phyloP scores from a whole-genome alignment of 1,284 basidiomycete genomes.

The Ganoderma lingzhi region DNA sequence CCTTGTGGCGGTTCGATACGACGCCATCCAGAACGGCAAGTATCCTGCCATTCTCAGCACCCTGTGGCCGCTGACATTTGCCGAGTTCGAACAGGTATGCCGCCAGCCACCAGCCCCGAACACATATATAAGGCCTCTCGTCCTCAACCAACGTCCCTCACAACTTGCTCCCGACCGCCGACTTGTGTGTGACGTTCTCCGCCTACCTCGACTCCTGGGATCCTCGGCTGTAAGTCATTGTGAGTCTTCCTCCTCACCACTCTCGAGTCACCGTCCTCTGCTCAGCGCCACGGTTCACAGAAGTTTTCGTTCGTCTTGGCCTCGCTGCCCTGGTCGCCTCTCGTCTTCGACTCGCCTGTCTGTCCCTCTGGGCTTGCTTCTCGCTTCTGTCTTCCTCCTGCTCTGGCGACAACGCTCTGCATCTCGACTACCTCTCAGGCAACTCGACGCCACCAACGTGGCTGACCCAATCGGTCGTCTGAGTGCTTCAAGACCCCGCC shows the following conservation, averaged over 20 bases:
- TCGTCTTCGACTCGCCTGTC: background rate
- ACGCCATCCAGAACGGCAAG: background rate
- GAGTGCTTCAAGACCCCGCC: background rate
- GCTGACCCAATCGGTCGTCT: slow-evolving; percentile 1
- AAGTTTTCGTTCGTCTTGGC: slow-evolving; percentile 4
- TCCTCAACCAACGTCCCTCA: background rate
- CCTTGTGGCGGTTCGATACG: background rate
- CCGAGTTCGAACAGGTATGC: background rate
- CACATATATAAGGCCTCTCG: background rate
- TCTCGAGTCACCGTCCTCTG: background rate
- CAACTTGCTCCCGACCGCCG: background rate
- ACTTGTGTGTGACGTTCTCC: no score
- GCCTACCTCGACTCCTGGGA: background rate
- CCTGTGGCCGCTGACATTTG: background rate
- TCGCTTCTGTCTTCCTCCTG: background rate
- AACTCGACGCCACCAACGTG: slow-evolving; percentile 8
- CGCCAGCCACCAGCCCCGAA: background rate
- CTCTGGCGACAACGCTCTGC: background rate
- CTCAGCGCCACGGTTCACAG: background rate
- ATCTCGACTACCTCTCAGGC: background rate
- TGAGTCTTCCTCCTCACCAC: background rate
- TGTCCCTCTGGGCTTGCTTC: background rate
- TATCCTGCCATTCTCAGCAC: background rate
- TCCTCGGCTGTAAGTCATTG: background rate
- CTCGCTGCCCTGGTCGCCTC: background rate